A percentile compares a stretch with the other conserved stretches of the same genome.
Evolutionary conservation across 2,329 filamentous ascomycete species (phyloP).

Genomic region (Alternaria conjuncta): DNA sequence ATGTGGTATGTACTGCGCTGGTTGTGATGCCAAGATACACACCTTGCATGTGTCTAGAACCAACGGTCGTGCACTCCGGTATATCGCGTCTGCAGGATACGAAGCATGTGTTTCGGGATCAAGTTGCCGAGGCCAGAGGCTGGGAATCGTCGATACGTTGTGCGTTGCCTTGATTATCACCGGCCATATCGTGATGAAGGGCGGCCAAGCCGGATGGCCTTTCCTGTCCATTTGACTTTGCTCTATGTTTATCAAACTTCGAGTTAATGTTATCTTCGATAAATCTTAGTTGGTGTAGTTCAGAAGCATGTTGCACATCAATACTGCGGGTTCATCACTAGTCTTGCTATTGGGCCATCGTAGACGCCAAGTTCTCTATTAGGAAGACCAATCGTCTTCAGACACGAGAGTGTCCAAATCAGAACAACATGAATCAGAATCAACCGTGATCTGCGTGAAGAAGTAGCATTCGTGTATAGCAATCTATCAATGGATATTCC

Average conservation of each 20-base stretch:
- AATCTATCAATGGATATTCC: not conserved
- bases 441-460: not conserved
- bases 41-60: constrained; percentile 8
- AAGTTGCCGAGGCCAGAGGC: not conserved
- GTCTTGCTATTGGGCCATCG: not conserved
- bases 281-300: not conserved
- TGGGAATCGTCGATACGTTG: constrained; percentile 9
- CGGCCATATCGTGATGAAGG: not conserved
- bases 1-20: constrained; percentile 5
- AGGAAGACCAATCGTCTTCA: too few species aligned
- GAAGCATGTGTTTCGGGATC: not conserved
- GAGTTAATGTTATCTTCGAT: not conserved
- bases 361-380: not conserved
- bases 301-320: not conserved
- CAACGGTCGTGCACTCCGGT: constrained; percentile 3
- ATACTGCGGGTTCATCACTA: not conserved
- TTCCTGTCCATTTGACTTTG: not conserved
- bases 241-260: not conserved
- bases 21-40: constrained; percentile 10
- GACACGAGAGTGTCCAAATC: not conserved
- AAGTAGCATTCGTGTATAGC: not conserved
- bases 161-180: not conserved
- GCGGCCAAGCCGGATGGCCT: not conserved
- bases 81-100: constrained; percentile 9
- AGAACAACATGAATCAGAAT: not conserved